Evolutionary conservation across 2,329 filamentous ascomycete species (phyloP).

Genomic region (Raffaelea albimanens): DNA sequence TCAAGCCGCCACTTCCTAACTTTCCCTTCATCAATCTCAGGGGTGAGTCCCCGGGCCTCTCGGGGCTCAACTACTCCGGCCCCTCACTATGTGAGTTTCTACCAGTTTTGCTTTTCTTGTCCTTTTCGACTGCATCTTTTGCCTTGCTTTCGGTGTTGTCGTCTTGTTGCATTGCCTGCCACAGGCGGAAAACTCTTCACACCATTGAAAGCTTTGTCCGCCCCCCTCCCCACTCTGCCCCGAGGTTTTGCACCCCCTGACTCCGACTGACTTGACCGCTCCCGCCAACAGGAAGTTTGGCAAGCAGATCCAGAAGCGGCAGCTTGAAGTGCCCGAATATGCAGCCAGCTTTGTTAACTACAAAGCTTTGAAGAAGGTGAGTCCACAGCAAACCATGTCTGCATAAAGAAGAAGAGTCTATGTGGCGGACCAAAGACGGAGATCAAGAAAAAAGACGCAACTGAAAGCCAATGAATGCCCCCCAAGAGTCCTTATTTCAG

Average conservation of each 20-base stretch:
- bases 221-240: too few relatives aligned
- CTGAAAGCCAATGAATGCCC: too few relatives aligned
- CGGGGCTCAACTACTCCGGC: conserved; percentile 12
- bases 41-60: conserved; percentile 5
- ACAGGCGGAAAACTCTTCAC: not conserved
- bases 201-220: too few relatives aligned
- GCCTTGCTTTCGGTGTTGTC: not conserved
- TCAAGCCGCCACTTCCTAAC: not conserved
- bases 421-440: too few relatives aligned
- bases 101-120: not conserved
- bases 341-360: conserved; percentile 98
- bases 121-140: not conserved
- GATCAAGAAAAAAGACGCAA: too few relatives aligned
- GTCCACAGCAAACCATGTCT: not conserved
- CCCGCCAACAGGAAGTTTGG: conserved; percentile 82
- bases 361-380: conserved; percentile 91
- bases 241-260: not conserved
- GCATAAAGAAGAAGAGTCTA: too few relatives aligned
- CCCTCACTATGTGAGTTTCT: conserved; percentile 25
- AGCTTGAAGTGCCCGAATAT: conserved; percentile 99
- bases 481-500: too few relatives aligned
- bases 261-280: conserved; percentile 1
- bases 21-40: not conserved
- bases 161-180: not conserved
- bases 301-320: conserved; percentile 97